Evolutionary conservation across 192 early-diverging fungal genomes (phyloP), one percentile per base, ranked within the genome.

Genomic region (Paraglomus brasilianum): DNA sequence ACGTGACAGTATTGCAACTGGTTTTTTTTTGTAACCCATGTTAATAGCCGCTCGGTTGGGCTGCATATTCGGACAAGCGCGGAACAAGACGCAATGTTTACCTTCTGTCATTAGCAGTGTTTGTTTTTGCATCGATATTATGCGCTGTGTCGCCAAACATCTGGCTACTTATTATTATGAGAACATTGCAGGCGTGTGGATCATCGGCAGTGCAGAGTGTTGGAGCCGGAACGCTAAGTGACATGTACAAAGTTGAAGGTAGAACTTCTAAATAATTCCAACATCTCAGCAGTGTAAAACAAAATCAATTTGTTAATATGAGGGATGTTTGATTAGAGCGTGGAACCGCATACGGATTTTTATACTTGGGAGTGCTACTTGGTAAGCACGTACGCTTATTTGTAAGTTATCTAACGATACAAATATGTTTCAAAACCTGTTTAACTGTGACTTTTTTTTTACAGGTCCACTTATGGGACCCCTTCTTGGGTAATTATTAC

Each of bases 41-140:
- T n/a, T 69, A 72, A 50, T 50, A 66, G 60, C 77, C 77, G 10
- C 67, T 78, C 22, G 74, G 74, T 53, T 78, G 77, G 77, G 77
- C 77, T 4, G 72, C 77, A 0, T 74, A 75, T 47, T 78, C 73
- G 8, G 77, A 78, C 17, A 72, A 72, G 58, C 47, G 49, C 39
- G 77, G 71, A 19, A 59, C 57, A 39, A 66, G 77, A 40, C 64
- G 73, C 13, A 73, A 70, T 39, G 74, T 78, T 56, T 78, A 78
- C 59, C 53, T 78, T 36, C 19, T 30, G 42, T 74, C 77, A 5
- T 72, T 72, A 48, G 11, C 52, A 53, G 75, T 78, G 49, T 78
- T 75, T 71, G 66, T 78, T 44, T 55, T 72, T 40, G 68, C 73
- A 11, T 71, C 73, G 0, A n/a, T 75, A 22, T 61, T 69, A 19